A percentile compares a stretch with the other conserved stretches of the same genome.
These are phyloP conservation scores for Fonsecaea nubica DNA, from an alignment of 2,329 filamentous ascomycete genomes.

Conservation along the genomic window DNA sequence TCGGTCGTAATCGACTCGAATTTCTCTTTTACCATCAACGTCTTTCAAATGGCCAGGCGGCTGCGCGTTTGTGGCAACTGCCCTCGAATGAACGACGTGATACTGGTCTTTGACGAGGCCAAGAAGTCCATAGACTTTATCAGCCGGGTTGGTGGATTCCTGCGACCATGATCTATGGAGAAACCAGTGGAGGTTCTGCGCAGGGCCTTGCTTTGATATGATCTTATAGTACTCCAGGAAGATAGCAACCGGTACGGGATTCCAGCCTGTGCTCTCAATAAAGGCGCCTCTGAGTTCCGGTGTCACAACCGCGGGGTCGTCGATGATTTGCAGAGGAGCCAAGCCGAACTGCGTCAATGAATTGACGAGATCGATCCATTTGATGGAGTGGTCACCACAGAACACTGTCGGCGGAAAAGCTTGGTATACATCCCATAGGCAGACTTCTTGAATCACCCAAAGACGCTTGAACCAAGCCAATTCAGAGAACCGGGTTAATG, in stretches of 20 bases:
- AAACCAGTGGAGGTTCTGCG: not conserved
- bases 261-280: conserved; percentile 2
- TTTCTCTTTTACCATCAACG: not conserved
- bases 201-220: not conserved
- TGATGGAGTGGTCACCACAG: not conserved
- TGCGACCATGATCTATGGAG: not conserved
- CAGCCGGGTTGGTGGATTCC: not conserved
- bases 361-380: not conserved
- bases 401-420: not conserved
- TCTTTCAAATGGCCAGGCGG: not conserved
- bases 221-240: conserved; percentile 1
- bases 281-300: conserved; percentile 1
- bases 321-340: not conserved
- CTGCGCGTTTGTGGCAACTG: not conserved
- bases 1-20: conserved; percentile 1
- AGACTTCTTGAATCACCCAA: conserved; percentile 6
- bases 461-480: not conserved
- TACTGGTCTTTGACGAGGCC: not conserved
- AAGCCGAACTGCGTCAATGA: not conserved
- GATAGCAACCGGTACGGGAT: not conserved
- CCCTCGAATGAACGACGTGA: not conserved
- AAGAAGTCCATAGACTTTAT: not conserved
- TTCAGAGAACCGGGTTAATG: not conserved
- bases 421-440: not conserved
- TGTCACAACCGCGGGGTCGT: not conserved